A percentile compares a stretch with the other conserved stretches of the same genome.
Conservation (phyloP, 208 protist species). For the Trypanosomatidae sp. region DNA sequence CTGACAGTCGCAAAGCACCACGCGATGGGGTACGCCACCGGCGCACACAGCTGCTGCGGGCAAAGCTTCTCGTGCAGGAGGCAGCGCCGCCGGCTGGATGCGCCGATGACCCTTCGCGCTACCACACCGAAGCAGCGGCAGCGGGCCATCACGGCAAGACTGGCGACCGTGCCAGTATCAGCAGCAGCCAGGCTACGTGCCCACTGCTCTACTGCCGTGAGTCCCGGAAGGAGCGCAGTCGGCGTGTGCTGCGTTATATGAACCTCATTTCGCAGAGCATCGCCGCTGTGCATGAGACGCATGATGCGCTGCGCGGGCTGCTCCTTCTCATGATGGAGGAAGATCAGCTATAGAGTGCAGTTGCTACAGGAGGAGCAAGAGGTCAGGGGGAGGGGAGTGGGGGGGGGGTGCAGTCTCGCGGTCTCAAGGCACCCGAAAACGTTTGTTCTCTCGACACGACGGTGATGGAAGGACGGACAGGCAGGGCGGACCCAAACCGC, state of each 20-base stretch:
- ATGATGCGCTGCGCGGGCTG: slow-evolving; percentile 56
- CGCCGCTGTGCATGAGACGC: slow-evolving; percentile 35
- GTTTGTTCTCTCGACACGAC: not conserved
- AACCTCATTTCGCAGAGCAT: slow-evolving; percentile 51
- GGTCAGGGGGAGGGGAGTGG: not conserved
- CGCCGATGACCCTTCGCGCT: not conserved
- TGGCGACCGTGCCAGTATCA: slow-evolving; percentile 2
- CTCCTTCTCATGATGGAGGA: slow-evolving; percentile 60
- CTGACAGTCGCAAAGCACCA: not conserved
- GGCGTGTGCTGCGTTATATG: slow-evolving; percentile 47
- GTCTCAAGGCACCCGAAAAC: not conserved
- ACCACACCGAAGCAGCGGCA: not conserved
- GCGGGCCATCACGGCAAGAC: not conserved
- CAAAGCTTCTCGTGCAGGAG: not conserved
- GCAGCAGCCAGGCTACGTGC: slow-evolving; percentile 22
- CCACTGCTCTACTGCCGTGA: slow-evolving; percentile 25
- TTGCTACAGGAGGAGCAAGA: not conserved
- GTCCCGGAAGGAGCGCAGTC: slow-evolving; percentile 42
- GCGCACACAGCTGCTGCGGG: not conserved
- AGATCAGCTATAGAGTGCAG: slow-evolving; percentile 33
- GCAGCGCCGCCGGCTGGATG: not conserved
- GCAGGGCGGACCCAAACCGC: not conserved
- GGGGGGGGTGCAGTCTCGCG: not conserved
- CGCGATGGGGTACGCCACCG: not conserved
- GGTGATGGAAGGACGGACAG: not conserved